Evolutionary conservation across 352 stramenopile genomes (phyloP).

Genomic region (Phytophthora pistaciae): DNA sequence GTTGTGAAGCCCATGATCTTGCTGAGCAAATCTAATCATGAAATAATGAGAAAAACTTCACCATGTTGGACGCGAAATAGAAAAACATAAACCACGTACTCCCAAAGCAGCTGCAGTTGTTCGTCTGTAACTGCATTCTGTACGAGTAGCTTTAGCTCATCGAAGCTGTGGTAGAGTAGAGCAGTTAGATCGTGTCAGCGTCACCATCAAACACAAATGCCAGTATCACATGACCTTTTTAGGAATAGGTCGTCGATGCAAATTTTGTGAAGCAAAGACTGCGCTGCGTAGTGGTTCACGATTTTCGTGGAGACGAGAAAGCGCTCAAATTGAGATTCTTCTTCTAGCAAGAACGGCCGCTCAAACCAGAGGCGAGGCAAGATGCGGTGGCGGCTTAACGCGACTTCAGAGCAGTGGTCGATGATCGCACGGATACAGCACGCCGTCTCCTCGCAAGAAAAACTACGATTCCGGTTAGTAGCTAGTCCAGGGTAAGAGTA

Average conservation of each 20-base stretch:
- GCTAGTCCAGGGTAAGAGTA: background rate
- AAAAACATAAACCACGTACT: conserved; percentile 24
- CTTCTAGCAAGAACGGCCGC: conserved; percentile 74
- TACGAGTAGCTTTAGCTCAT: conserved; percentile 46
- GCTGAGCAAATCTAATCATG: conserved; percentile 28
- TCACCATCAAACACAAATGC: background rate
- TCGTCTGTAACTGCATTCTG: conserved; percentile 46
- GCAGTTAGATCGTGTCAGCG: conserved; percentile 11
- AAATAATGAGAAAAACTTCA: background rate
- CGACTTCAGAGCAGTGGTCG: conserved; percentile 60
- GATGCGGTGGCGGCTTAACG: conserved; percentile 47
- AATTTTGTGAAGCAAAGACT: conserved; percentile 77
- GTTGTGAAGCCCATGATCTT: conserved; percentile 36
- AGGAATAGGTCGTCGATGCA: conserved; percentile 63
- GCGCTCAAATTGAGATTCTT: conserved; percentile 79
- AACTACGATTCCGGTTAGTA: conserved; percentile 17
- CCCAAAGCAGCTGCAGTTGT: conserved; percentile 58
- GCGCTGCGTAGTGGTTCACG: conserved; percentile 68
- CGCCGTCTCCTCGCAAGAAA: conserved; percentile 50
- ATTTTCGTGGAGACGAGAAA: conserved; percentile 77
- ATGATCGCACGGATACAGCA: conserved; percentile 57
- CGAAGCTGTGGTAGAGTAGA: conserved; percentile 30
- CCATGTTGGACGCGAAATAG: background rate
- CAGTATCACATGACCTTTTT: conserved; percentile 40
- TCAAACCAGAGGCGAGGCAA: conserved; percentile 81